Base-by-base conservation (phyloP, 306 rosid species). In the Lathyrus sativus region DNA sequence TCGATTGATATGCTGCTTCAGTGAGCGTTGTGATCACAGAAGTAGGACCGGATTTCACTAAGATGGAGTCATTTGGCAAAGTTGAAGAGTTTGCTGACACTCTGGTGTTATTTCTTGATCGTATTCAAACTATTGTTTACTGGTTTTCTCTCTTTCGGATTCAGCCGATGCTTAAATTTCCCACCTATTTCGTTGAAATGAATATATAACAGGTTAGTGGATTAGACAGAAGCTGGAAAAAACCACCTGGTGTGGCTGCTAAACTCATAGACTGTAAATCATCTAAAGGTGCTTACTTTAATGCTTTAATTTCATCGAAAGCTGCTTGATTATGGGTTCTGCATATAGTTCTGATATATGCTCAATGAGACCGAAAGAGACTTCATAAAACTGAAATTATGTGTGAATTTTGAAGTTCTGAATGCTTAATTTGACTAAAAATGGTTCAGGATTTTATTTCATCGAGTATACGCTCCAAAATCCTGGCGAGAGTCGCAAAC, bases 21-120 rank as follows among this genome's bases (percentile, higher is more conserved):
- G 96, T 89, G 49, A 92, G 89, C 59, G 86, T 92, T 54, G 89
- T 79, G 41, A 89, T 92, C 64, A 86, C 98, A 22, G 96, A 96
- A 56, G 68, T 92, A 19, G 96, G 98, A 72, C 85, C 98, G 5
- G 98, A 92, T 80, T 92, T 81, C 72, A 92, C 98, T 18, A 80
- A 73, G 85, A 89, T 92, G 86, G 98, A 90, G 86, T 92, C 98
- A 6, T 88, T 89, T 65, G 98, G 98, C 51, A 89, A 92, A 81
- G 98, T 92, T 12, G 96, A 92, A 1, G 98, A 81, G 46, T 92
- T 92, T 82, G 96, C 98, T 5, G 96, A 92, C 79, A 89, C 96
- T 37, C 86, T 92, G 86, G 98, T 92, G 9, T 55, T 75, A 37
- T 68, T 58, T 61, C 49, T 12, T 59, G 11, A 74, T 61, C 28